Evolutionary conservation across 1,139 yeast species (phyloP).

Genomic region (Saccharomyces hybrid): DNA sequence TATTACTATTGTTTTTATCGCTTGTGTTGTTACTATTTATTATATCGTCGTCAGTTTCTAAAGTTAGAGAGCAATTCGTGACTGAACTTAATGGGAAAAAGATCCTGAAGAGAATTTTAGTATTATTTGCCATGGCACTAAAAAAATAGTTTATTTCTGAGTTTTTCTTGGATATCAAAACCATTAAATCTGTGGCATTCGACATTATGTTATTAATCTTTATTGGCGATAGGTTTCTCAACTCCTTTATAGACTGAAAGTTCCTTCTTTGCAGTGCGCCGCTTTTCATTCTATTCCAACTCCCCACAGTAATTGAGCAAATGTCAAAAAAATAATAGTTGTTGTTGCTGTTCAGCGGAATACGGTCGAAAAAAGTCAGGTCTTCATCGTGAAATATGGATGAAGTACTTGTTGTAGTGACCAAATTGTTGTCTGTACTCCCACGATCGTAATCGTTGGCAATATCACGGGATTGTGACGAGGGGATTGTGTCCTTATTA

Average conservation of each 20-base stretch:
- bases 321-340: slow-evolving; percentile 64
- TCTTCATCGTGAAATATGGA: slow-evolving; percentile 8
- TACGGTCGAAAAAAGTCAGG: slow-evolving; percentile 29
- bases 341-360: slow-evolving; percentile 54
- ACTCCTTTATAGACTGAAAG: slow-evolving; percentile 34
- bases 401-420: background rate
- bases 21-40: background rate
- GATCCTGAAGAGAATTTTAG: slow-evolving; percentile 61
- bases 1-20: background rate
- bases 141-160: slow-evolving; percentile 68
- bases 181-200: slow-evolving; percentile 56
- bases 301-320: slow-evolving; percentile 60
- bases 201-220: slow-evolving; percentile 56
- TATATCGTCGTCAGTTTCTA: slow-evolving; percentile 27
- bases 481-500: background rate
- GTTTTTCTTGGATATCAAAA: slow-evolving; percentile 60
- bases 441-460: background rate
- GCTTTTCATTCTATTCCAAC: slow-evolving; percentile 70
- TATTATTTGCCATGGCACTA: slow-evolving; percentile 57
- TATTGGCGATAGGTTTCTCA: slow-evolving; percentile 59
- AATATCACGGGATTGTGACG: background rate
- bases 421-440: background rate
- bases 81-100: slow-evolving; percentile 49
- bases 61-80: slow-evolving; percentile 34
- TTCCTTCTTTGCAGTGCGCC: slow-evolving; percentile 44